Base-by-base conservation (phyloP, 495 filamentous ascomycete species). In the Aspergillus baeticus region DNA sequence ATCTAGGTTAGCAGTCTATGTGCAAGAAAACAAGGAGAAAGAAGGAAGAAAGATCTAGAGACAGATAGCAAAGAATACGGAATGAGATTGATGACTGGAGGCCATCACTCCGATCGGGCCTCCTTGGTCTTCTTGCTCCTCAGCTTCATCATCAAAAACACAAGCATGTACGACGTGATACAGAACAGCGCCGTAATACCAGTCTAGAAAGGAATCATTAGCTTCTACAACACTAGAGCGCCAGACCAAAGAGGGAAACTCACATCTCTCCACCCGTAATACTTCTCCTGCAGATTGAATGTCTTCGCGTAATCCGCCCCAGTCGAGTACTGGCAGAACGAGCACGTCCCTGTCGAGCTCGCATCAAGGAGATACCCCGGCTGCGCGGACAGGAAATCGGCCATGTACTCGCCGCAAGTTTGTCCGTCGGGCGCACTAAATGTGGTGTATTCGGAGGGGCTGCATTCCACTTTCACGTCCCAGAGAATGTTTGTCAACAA, bases 381-480 rank as follows among this genome's bases (percentile, higher is more conserved):
- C 0, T 71, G 67, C 0, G 57, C 54, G 0, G 58, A 45, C 2
- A 83, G 78, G 58, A 87, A 91, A 8, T 72, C 47, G 14, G 62
- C 54, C 69, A 90, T 69, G 61, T 91, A 95, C 57, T 84, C 76
- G 15, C 84, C 87, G 60, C 89, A 93, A 0, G 76, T 84, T 60
- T 85, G 76, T 1, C 82, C 85, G 29, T 50, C 45, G 0, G 88
- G 88, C 4, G 86, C 78, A 0, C 61, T 70, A 70, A 93, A 92
- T 0, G 52, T 60, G 56, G 86, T 82, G 21, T 82, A 77, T 63
- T 93, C 89, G 1, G 61, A 57, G 0, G 70, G 50, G 5, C 69
- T 61, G 63, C 89, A 93, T 10, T 74, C 55, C 0, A 92, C 88
- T 22, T 70, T 54, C 18, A 69, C 66, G 29, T 71, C 69, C 67